Evolutionary conservation across 2,329 filamentous ascomycete genomes (phyloP).

Genomic region (Diaporthe aspalathi): DNA sequence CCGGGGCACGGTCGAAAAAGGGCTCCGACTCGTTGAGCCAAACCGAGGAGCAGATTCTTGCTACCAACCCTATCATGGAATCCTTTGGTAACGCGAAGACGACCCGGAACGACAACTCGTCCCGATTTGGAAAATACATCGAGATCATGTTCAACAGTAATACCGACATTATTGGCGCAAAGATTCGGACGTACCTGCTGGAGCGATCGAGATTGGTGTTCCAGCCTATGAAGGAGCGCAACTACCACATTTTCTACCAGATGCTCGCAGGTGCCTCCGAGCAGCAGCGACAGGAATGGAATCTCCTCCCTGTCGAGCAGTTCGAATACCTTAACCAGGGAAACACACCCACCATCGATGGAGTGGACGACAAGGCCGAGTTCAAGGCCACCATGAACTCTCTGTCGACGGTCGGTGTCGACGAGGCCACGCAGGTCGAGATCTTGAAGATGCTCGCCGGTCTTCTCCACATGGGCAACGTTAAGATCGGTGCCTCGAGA

Average conservation of each 20-base stretch:
- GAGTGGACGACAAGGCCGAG: constrained; percentile 94
- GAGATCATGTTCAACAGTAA: constrained; percentile 98
- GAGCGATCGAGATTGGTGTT: constrained; percentile 97
- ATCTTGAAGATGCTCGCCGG: constrained; percentile 94
- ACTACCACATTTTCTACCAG: constrained; percentile 99
- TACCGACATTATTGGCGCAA: constrained; percentile 96
- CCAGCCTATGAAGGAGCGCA: constrained; percentile 95
- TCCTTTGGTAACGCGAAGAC: constrained; percentile 99
- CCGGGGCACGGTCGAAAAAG: constrained; percentile 79
- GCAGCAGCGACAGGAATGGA: constrained; percentile 81
- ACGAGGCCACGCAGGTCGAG: constrained; percentile 76
- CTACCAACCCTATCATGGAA: constrained; percentile 99
- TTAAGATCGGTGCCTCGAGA: constrained; percentile 92
- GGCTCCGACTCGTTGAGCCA: constrained; percentile 90
- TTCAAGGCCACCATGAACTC: constrained; percentile 90
- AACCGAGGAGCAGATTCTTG: constrained; percentile 97
- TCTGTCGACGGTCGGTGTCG: constrained; percentile 87
- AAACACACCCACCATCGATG: constrained; percentile 88
- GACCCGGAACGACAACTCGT: constrained; percentile 99
- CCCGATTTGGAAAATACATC: constrained; percentile 98
- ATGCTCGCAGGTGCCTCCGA: constrained; percentile 92
- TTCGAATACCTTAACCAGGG: constrained; percentile 98
- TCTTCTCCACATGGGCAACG: constrained; percentile 92
- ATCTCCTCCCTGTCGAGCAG: constrained; percentile 84
- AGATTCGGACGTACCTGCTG: constrained; percentile 94